Base-by-base conservation (phyloP, 352 stramenopile genomes). In the Albugo candida region DNA sequence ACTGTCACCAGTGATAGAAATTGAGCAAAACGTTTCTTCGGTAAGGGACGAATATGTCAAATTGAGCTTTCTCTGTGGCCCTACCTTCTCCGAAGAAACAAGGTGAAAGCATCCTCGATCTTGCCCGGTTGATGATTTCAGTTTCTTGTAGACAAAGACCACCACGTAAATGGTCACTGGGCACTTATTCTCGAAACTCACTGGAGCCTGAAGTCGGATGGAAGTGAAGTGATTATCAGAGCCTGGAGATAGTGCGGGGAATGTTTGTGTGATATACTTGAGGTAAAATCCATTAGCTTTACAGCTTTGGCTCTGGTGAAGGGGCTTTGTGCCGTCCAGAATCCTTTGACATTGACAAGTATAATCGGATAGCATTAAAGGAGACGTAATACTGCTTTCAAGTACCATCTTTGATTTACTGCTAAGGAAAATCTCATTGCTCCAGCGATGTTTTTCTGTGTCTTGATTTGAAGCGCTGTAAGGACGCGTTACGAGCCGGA, bases 171-270 rank as follows among this genome's bases (percentile, higher is more conserved):
- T 64, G 1, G 74, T 49, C 11, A 87, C 61, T 0, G 67, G 69
- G 36, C 77, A 86, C 43, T 81, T 84, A 52, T 91, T 91, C 13
- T 87, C 72, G 27, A 91, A 69, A 6, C 65, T 68, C 0, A 87
- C 49, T 2, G 74, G 73, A 2, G 77, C 72, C 17, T 71, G 58
- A 21, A 91, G 58, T 10, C 64, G 66, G 35, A 91, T 21, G 36
- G 83, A 69, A 1, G 74, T 69, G 41, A 83, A 87, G 21, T 78
- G 69, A 50, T 83, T 83, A 0, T 70, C 82, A 24, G 3, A 43
- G 24, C 24, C 24, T 8, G 24, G 24, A 31, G 24, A 31, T 8
- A 31, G 24, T 0, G 76, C 75, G 0, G 58, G 71, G 43, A 82
- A 80, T 5, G 84, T 45, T 6, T 67, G 63, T 16, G 57, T 79